These are phyloP conservation scores for Sclerotinia borealis DNA, from an alignment of 2,329 filamentous ascomycete genomes.

Conservation along the genomic window DNA sequence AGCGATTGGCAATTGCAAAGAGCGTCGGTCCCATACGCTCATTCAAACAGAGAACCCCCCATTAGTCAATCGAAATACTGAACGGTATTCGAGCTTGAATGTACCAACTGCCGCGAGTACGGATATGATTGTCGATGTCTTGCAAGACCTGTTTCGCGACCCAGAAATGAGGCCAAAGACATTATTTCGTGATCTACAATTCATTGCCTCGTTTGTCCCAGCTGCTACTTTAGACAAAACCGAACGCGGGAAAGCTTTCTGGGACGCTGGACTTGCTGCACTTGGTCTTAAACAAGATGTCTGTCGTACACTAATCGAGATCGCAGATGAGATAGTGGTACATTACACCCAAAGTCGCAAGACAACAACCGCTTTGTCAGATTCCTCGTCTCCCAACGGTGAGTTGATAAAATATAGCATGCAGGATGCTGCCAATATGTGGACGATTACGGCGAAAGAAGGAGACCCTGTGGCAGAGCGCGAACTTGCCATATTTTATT, in stretches of 20 bases:
- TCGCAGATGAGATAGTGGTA: constrained; percentile 62
- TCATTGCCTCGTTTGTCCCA: constrained; percentile 61
- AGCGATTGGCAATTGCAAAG: constrained; percentile 63
- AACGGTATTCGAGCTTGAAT: constrained; percentile 60
- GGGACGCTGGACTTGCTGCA: constrained; percentile 77
- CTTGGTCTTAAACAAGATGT: constrained; percentile 79
- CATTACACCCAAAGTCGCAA: constrained; percentile 61
- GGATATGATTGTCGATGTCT: constrained; percentile 56
- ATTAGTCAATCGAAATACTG: constrained; percentile 68
- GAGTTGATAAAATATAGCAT: constrained; percentile 59
- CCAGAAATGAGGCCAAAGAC: constrained; percentile 68
- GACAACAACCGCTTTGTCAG: constrained; percentile 23
- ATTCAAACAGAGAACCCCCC: constrained; percentile 46
- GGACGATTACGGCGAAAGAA: constrained; percentile 89
- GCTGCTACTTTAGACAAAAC: constrained; percentile 54
- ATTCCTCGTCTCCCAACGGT: constrained; percentile 33
- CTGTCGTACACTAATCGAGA: constrained; percentile 62
- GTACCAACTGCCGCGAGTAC: constrained; percentile 30
- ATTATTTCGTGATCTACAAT: constrained; percentile 75
- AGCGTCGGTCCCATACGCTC: constrained; percentile 57
- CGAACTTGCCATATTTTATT: constrained; percentile 87
- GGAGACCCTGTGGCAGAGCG: constrained; percentile 83
- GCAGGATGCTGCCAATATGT: constrained; percentile 79
- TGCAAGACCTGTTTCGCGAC: constrained; percentile 63
- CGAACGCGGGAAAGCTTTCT: constrained; percentile 69